phyloP scores from a whole-genome alignment of 106 monocot genomes.

The Dactylorhiza incarnata region DNA sequence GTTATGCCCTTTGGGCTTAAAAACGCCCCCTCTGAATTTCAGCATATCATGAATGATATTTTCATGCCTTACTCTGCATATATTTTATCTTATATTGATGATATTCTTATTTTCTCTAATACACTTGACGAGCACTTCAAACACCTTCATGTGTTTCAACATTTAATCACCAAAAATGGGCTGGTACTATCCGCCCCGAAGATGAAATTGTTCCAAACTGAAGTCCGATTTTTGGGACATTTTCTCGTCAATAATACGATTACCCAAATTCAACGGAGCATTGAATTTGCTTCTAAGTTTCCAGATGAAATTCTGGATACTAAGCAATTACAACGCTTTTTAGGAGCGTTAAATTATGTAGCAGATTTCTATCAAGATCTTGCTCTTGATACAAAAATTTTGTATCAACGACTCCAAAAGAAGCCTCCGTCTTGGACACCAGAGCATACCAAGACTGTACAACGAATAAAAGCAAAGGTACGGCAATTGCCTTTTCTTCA shows the following conservation, averaged over 20 bases:
- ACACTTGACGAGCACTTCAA: neutral
- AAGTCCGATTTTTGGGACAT: neutral
- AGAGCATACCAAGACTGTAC: too few species aligned
- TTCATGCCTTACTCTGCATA: neutral
- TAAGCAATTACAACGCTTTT: neutral
- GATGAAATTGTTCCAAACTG: neutral
- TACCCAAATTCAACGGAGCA: neutral
- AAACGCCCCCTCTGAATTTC: neutral
- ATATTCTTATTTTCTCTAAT: neutral
- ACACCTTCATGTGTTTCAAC: neutral
- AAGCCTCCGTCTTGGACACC: too few species aligned
- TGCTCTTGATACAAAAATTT: too few species aligned
- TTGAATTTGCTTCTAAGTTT: conserved; percentile 4
- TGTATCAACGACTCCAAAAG: too few species aligned
- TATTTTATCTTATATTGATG: neutral
- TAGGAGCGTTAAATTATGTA: conserved; percentile 3
- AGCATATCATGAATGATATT: neutral
- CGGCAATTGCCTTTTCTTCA: too few species aligned
- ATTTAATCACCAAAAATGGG: neutral
- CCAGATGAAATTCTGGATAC: neutral
- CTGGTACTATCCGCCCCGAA: neutral
- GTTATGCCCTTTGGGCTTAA: neutral
- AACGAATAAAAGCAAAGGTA: too few species aligned
- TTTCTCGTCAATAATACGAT: neutral
- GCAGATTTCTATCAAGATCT: neutral